phyloP scores from a whole-genome alignment of 345 rosid genomes.

The Populus alba region DNA sequence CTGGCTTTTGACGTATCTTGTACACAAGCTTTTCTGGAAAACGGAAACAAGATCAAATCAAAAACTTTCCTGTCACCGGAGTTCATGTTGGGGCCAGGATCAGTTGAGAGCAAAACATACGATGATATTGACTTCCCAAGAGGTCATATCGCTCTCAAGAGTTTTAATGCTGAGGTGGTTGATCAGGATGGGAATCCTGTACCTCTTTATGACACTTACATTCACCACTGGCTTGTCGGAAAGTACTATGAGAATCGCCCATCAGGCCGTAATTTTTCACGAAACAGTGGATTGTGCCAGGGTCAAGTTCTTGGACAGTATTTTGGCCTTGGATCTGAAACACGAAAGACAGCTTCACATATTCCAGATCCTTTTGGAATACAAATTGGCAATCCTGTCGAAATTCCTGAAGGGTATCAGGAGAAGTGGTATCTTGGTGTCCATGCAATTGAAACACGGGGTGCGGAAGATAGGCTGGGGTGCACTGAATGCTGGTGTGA shows the following conservation, averaged over 20 bases:
- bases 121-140: conserved; percentile 63
- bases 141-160: conserved; percentile 77
- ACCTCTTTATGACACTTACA: conserved; percentile 76
- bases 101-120: conserved; percentile 52
- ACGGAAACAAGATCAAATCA: conserved; percentile 39
- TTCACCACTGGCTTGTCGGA: conserved; percentile 78
- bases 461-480: conserved; percentile 65
- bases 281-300: conserved; percentile 72
- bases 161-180: conserved; percentile 62
- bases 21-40: conserved; percentile 14
- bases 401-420: conserved; percentile 62
- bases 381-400: conserved; percentile 61
- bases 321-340: conserved; percentile 89
- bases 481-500: conserved; percentile 76
- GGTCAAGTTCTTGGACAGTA: conserved; percentile 41
- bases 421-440: conserved; percentile 72
- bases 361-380: conserved; percentile 85
- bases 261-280: conserved; percentile 24
- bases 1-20: neutral
- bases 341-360: conserved; percentile 55
- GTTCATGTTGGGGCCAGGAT: conserved; percentile 66
- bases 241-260: conserved; percentile 35
- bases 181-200: conserved; percentile 62
- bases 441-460: conserved; percentile 87
- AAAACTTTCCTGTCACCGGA: conserved; percentile 59